phyloP scores from a whole-genome alignment of 805 yeast species.

The Candida sphagnicola region DNA sequence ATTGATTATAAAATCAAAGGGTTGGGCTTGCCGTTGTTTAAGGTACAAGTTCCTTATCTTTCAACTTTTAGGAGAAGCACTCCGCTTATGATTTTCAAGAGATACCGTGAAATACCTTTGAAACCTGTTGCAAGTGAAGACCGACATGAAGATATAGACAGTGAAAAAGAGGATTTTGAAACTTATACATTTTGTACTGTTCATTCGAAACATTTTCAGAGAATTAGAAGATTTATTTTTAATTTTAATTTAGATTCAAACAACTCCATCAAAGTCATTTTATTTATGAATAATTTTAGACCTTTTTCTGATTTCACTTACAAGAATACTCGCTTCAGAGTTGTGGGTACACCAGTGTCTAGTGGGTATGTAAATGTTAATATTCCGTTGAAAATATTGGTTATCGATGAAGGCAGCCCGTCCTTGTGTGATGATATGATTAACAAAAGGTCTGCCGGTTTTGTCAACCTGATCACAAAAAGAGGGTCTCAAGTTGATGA shows the following conservation, averaged over 20 bases:
- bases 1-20: constrained; percentile 27
- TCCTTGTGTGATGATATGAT: constrained; percentile 32
- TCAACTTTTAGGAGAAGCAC: constrained; percentile 29
- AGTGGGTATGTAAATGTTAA: constrained; percentile 27
- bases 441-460: constrained; percentile 22
- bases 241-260: constrained; percentile 19
- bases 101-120: constrained; percentile 26
- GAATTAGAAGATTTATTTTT: constrained; percentile 24
- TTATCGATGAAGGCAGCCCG: constrained; percentile 32
- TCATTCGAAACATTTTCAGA: constrained; percentile 21
- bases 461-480: constrained; percentile 15
- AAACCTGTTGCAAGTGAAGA: constrained; percentile 11
- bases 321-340: constrained; percentile 33
- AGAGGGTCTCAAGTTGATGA: background rate
- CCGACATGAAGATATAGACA: background rate
- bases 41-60: constrained; percentile 33
- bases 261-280: constrained; percentile 20
- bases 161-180: constrained; percentile 26
- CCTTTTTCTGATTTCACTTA: constrained; percentile 39
- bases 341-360: constrained; percentile 32
- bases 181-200: constrained; percentile 32
- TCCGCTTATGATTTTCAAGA: constrained; percentile 31
- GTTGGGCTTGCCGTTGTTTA: constrained; percentile 34
- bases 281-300: constrained; percentile 32
- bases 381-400: constrained; percentile 29